These are phyloP conservation scores for Akanthomyces muscarius DNA, from an alignment of 2,329 filamentous ascomycete species.

Conservation along the genomic window DNA sequence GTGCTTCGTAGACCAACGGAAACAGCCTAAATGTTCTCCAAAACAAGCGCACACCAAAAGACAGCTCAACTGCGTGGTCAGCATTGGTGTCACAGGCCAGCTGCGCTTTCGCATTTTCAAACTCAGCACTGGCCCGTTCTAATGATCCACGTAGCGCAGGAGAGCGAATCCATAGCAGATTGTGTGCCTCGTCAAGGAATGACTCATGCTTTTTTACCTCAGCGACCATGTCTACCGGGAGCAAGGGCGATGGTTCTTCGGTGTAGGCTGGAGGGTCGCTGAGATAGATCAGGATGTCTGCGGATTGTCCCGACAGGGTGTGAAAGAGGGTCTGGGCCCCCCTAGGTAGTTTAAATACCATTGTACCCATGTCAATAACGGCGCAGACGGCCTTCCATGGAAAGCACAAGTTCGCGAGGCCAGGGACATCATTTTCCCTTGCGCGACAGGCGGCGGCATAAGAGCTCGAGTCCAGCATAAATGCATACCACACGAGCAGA, in stretches of 20 bases:
- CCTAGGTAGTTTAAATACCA: not conserved
- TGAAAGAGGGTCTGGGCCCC: not conserved
- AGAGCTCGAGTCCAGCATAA: conserved; percentile 1
- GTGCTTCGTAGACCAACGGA: not conserved
- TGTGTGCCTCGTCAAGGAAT: not conserved
- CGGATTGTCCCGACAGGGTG: not conserved
- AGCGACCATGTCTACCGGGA: not conserved
- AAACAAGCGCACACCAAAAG: not conserved
- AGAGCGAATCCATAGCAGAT: not conserved
- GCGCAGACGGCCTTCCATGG: not conserved
- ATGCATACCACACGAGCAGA: conserved; percentile 2
- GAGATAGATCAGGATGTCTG: not conserved
- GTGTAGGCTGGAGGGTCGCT: not conserved
- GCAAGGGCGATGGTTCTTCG: not conserved
- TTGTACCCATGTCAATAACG: not conserved
- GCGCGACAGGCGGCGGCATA: not conserved
- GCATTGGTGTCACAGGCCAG: not conserved
- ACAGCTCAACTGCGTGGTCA: not conserved
- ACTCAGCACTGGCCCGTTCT: not conserved
- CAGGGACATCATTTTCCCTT: not conserved
- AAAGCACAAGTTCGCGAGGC: not conserved
- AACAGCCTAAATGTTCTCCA: not conserved
- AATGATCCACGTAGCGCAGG: not conserved
- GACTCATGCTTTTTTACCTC: not conserved
- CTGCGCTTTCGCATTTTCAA: not conserved